phyloP scores from a whole-genome alignment of 345 rosid species.

The Rhizophora apiculata region DNA sequence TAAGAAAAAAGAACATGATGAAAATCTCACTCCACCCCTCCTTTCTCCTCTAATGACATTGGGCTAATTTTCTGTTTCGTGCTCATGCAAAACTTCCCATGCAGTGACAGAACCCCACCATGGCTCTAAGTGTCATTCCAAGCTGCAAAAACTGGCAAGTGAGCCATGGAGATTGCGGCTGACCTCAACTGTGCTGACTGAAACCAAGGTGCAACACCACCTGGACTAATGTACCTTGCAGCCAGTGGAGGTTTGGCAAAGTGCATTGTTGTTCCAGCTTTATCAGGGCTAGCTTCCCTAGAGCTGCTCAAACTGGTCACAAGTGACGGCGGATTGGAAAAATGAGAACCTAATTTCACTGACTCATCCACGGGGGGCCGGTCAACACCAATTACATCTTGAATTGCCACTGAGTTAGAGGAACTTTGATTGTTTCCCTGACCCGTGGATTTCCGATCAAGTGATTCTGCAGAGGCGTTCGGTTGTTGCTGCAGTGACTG shows the following conservation, averaged over 20 bases:
- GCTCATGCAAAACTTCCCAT: constrained; percentile 9
- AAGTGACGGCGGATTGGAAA: constrained; percentile 55
- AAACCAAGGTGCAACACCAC: constrained; percentile 42
- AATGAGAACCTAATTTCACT: constrained; percentile 27
- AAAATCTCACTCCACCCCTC: constrained; percentile 13
- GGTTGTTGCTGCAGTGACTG: constrained; percentile 33
- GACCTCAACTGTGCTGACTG: constrained; percentile 50
- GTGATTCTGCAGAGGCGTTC: constrained; percentile 24
- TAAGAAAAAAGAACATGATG: constrained; percentile 8
- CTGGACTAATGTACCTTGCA: constrained; percentile 44
- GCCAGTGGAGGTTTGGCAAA: constrained; percentile 55
- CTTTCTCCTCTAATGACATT: not conserved
- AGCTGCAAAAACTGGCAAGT: constrained; percentile 67
- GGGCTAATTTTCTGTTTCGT: not conserved
- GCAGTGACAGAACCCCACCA: too few relatives aligned
- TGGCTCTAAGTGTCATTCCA: constrained; percentile 54
- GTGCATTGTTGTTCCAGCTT: constrained; percentile 32
- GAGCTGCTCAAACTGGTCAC: constrained; percentile 59
- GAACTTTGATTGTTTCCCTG: constrained; percentile 24
- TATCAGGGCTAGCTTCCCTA: constrained; percentile 65
- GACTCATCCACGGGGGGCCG: constrained; percentile 36
- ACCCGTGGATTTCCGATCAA: constrained; percentile 29
- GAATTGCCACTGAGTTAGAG: constrained; percentile 37
- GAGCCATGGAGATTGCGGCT: constrained; percentile 46
- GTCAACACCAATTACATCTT: constrained; percentile 45